Base-by-base conservation (phyloP, 139 green algal species). In the Auxenochlorella protothecoides region DNA sequence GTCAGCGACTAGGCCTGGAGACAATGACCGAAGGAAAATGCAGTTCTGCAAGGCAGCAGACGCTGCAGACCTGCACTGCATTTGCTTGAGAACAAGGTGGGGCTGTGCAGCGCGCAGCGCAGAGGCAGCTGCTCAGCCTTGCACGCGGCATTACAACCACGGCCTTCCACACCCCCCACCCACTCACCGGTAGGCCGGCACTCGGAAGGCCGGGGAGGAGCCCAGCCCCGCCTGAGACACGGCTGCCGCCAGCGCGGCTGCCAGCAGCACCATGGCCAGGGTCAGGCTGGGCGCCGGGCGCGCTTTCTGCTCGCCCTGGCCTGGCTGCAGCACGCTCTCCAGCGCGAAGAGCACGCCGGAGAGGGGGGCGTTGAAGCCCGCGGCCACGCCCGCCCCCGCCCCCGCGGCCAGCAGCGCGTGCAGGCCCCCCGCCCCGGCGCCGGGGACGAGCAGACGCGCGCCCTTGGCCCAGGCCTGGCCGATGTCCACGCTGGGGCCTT, bases 401-500 rank as follows among this genome's bases (percentile, higher is more conserved):
- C 93, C 93, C 15, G 91, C 93, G 5, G 93, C 93, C 3, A 97
- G 56, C 2, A 98, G 82, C 2, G 83, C 67, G 7, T 82, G 65
- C 75, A 92, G 85, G 66, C 86, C 78, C 65, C 88, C 79, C 68
- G 62, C 53, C 72, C 86, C 84, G 79, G 69, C 85, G 54, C 88
- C 27, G 27, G 27, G 27, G 27, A 44, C 27, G 27, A 44, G 27
- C 27, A 44, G 27, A 44, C 79, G 79, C 13, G 96, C 57, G 7
- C 81, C 83, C 0, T 78, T 76, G 3, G 90, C 92, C 13, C 87
- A 82, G 71, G 85, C 84, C 65, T 83, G 83, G 3, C 93, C 94
- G 51, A 98, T 90, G 74, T 98, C 94, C n/a, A 98, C 93, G 62
- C 71, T 86, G 63, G 93, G 93, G 2, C 91, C 94, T 76, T 98